These are phyloP conservation scores for Pelargonium nanum DNA, from an alignment of 345 rosid genomes.

Conservation along the genomic window DNA sequence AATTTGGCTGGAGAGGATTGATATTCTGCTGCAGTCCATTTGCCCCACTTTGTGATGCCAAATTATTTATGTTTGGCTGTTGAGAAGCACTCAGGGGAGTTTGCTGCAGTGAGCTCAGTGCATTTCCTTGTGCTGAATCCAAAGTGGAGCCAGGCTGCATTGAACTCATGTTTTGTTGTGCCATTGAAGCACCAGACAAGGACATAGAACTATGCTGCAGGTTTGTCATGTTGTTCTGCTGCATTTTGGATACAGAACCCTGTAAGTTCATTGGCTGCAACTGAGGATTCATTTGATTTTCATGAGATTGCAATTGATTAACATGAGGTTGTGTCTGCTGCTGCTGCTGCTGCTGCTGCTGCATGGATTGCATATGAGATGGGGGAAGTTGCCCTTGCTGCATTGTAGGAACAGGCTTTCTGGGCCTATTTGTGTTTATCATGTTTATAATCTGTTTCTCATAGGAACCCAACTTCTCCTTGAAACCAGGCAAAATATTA, in stretches of 20 bases:
- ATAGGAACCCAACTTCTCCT: constrained; percentile 23
- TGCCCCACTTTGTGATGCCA: constrained; percentile 56
- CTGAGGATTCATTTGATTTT: constrained; percentile 59
- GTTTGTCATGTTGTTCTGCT: constrained; percentile 45
- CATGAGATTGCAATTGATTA: constrained; percentile 48
- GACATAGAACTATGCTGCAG: constrained; percentile 61
- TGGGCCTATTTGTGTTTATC: neutral
- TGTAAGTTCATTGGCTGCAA: constrained; percentile 57
- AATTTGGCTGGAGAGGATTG: constrained; percentile 49
- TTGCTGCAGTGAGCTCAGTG: constrained; percentile 16
- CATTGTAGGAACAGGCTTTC: constrained; percentile 9
- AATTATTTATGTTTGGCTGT: constrained; percentile 15
- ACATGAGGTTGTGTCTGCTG: constrained; percentile 18
- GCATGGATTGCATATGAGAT: constrained; percentile 15
- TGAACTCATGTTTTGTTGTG: constrained; percentile 54
- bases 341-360: constrained; percentile 12
- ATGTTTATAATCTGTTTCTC: constrained; percentile 17
- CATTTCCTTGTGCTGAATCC: constrained; percentile 21
- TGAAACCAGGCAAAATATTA: constrained; percentile 16
- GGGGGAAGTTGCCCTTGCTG: constrained; percentile 31
- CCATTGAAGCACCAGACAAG: constrained; percentile 50
- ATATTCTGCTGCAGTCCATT: constrained; percentile 49
- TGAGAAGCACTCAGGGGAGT: neutral
- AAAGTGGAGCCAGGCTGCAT: constrained; percentile 27
- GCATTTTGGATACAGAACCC: constrained; percentile 45